phyloP scores from a whole-genome alignment of 768 basidiomycete genomes.

The Lactarius sanguifluus region DNA sequence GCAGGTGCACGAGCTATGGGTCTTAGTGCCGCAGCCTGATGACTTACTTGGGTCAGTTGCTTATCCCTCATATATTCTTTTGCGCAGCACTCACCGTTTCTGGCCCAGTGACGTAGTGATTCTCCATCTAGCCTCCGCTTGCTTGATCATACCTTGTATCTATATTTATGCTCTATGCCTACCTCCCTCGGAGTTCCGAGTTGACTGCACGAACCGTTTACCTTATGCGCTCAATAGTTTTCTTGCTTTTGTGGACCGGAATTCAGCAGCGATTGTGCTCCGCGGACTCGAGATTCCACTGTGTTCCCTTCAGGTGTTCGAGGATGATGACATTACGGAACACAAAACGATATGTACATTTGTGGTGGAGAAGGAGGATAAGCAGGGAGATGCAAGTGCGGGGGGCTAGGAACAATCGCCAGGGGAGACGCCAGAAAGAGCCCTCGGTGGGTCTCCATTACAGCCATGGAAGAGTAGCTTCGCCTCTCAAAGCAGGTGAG shows the following conservation, averaged over 20 bases:
- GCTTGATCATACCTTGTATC: slow-evolving; percentile 20
- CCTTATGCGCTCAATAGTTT: slow-evolving; percentile 7
- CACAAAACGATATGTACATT: background rate
- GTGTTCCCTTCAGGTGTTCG: background rate
- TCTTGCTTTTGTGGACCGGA: background rate
- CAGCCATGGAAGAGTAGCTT: too few relatives aligned
- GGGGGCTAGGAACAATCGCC: background rate
- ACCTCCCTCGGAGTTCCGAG: slow-evolving; percentile 1
- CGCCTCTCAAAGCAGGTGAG: background rate
- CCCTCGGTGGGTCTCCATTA: too few relatives aligned
- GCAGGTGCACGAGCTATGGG: slow-evolving; percentile 85
- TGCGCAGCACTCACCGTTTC: slow-evolving; percentile 8
- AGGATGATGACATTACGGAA: background rate
- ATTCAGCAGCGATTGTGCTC: background rate
- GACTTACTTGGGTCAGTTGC: slow-evolving; percentile 16
- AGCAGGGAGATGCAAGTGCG: background rate
- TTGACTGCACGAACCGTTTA: background rate
- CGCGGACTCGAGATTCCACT: background rate
- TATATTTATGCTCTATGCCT: slow-evolving; percentile 19
- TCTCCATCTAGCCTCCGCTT: slow-evolving; percentile 11
- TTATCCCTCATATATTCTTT: background rate
- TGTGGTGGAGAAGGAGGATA: background rate
- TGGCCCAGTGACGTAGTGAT: background rate
- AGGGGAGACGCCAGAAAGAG: background rate
- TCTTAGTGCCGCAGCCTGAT: slow-evolving; percentile 40